A percentile compares a stretch with the other conserved stretches of the same genome.
Evolutionary conservation across 1,284 basidiomycete species (phyloP).

Genomic region (Cutaneotrichosporon mucoides): DNA sequence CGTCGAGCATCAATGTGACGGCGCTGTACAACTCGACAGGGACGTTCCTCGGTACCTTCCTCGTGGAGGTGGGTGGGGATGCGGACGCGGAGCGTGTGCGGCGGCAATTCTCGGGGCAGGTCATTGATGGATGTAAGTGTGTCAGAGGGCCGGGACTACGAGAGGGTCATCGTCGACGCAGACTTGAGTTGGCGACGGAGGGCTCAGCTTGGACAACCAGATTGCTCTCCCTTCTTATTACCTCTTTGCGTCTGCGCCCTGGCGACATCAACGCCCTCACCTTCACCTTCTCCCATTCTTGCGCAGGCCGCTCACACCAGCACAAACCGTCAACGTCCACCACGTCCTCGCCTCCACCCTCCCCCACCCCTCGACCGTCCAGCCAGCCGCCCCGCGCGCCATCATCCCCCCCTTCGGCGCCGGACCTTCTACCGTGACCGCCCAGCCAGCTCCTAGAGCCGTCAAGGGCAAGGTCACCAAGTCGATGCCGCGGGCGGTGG

Average conservation of each 20-base stretch:
- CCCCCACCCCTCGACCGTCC: conserved; percentile 20
- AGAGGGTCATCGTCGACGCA: too few species aligned
- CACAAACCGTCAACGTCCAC: conserved; percentile 33
- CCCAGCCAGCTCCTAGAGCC: background rate
- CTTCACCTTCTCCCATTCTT: too few species aligned
- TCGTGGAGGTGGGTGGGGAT: conserved; percentile 33
- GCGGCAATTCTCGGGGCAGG: conserved; percentile 33
- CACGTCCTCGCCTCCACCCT: conserved; percentile 35
- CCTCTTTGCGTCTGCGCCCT: too few species aligned
- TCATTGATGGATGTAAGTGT: conserved; percentile 41
- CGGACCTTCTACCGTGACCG: background rate
- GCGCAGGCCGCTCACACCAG: conserved; percentile 19
- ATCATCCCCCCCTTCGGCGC: conserved; percentile 8
- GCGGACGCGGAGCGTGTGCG: conserved; percentile 39
- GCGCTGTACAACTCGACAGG: conserved; percentile 26
- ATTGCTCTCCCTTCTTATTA: too few species aligned
- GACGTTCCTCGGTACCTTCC: conserved; percentile 31
- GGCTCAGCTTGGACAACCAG: too few species aligned
- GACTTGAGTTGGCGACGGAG: too few species aligned
- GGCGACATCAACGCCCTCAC: too few species aligned
- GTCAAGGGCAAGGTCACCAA: conserved; percentile 13
- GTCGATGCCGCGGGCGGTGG: conserved; percentile 8
- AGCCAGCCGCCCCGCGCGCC: conserved; percentile 1
- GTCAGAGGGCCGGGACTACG: background rate
- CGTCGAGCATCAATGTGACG: conserved; percentile 26